Evolutionary conservation across 2,329 filamentous ascomycete genomes (phyloP).

Genomic region (Geoglossum cookeanum): DNA sequence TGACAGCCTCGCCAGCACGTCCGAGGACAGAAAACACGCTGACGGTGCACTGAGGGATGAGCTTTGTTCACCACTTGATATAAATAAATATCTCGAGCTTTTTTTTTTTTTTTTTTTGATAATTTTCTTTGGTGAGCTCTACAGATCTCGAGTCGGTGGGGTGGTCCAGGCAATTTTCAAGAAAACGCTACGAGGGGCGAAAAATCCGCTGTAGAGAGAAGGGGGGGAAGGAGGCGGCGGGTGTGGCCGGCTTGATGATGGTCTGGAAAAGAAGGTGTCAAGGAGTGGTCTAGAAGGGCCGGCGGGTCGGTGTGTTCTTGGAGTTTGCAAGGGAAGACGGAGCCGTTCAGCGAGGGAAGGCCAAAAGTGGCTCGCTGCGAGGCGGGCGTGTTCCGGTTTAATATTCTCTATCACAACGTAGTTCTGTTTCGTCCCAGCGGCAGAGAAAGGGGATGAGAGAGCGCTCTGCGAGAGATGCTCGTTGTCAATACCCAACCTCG

Average conservation of each 20-base stretch:
- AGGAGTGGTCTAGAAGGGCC: constrained; percentile 13
- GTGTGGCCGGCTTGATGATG: constrained; percentile 14
- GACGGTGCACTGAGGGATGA: constrained; percentile 13
- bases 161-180: constrained; percentile 12
- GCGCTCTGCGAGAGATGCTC: no score
- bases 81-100: no score
- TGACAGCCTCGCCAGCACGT: constrained; percentile 15
- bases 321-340: no score
- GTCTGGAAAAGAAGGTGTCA: constrained; percentile 12
- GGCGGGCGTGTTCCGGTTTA: no score
- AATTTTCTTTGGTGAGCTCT: constrained; percentile 14
- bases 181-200: constrained; percentile 12
- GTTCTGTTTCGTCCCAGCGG: no score
- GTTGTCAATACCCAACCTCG: no score
- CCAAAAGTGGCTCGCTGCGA: no score
- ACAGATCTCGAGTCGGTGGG: constrained; percentile 10
- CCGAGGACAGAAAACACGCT: constrained; percentile 9
- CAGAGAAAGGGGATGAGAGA: no score
- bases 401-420: no score
- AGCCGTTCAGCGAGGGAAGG: no score
- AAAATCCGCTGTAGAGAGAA: constrained; percentile 10
- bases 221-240: constrained; percentile 11
- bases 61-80: constrained; percentile 12
- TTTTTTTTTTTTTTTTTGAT: constrained; percentile 12
- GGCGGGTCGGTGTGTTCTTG: not conserved